These are phyloP conservation scores for Tricholoma hemisulphureum DNA, from an alignment of 768 basidiomycete species.

Conservation along the genomic window DNA sequence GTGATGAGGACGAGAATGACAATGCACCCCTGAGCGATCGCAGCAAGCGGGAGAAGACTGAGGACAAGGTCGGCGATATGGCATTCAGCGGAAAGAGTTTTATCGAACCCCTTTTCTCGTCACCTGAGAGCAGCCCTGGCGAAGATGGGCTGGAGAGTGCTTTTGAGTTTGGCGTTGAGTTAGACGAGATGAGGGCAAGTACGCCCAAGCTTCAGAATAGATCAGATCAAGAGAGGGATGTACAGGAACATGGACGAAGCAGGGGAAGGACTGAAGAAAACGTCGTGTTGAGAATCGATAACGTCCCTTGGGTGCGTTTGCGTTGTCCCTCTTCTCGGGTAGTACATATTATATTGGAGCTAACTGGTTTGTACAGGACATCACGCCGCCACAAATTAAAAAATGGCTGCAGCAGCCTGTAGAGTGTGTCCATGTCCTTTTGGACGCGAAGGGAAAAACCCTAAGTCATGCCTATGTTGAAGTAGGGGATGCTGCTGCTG, in stretches of 20 bases:
- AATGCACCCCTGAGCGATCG: neutral
- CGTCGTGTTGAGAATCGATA: constrained; percentile 78
- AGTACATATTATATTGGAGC: neutral
- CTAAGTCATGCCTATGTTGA: constrained; percentile 84
- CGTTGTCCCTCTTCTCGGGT: neutral
- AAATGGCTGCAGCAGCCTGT: constrained; percentile 71
- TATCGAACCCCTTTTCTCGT: constrained; percentile 36
- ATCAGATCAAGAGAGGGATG: constrained; percentile 8
- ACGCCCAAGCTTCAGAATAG: constrained; percentile 38
- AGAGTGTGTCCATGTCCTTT: constrained; percentile 72
- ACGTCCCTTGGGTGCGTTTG: constrained; percentile 80
- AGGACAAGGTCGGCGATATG: constrained; percentile 16
- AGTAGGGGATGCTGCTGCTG: constrained; percentile 57
- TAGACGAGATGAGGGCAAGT: constrained; percentile 38
- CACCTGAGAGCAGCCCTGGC: constrained; percentile 24
- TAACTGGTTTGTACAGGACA: constrained; percentile 51
- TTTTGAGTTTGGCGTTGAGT: constrained; percentile 42
- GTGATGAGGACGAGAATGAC: constrained; percentile 2
- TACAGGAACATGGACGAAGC: constrained; percentile 5
- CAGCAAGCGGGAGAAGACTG: neutral
- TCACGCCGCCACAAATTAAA: constrained; percentile 71
- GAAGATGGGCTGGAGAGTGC: constrained; percentile 34
- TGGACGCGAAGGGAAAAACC: constrained; percentile 82
- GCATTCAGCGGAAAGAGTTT: constrained; percentile 22
- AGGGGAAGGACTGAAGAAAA: constrained; percentile 34